Conservation (phyloP, 148 eudicot genomes). For the Camellia granthamiana region DNA sequence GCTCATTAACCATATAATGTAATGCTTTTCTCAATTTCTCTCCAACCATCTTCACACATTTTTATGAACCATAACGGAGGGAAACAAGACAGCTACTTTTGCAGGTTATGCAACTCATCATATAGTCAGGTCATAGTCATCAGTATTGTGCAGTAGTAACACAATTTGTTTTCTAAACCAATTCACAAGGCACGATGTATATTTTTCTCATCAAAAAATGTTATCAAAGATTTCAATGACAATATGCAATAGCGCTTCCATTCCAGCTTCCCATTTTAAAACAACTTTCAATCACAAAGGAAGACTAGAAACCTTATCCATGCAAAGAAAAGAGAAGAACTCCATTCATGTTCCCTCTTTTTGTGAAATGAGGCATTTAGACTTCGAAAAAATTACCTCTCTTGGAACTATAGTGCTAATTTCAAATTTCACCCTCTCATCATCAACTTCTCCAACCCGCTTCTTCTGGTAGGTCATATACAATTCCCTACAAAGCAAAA, state of each 20-base stretch:
- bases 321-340: too few species aligned
- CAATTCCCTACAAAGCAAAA: conserved; percentile 44
- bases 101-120: neutral
- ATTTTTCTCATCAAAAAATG: neutral
- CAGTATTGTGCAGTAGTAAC: neutral
- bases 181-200: neutral
- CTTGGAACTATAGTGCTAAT: conserved; percentile 72
- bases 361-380: neutral
- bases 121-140: neutral
- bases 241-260: too few species aligned
- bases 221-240: neutral
- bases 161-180: neutral
- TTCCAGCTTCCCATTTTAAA: too few species aligned
- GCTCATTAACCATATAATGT: too few species aligned
- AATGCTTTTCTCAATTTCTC: too few species aligned
- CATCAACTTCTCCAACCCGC: conserved; percentile 70
- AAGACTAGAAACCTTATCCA: too few species aligned
- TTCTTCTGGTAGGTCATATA: conserved; percentile 67
- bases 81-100: neutral
- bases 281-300: too few species aligned
- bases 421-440: conserved; percentile 83
- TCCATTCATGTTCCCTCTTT: neutral
- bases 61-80: neutral
- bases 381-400: conserved; percentile 45
- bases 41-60: neutral